Evolutionary conservation across 2,329 filamentous ascomycete species (phyloP), one percentile per base, ranked within the genome.

Genomic region (Cercospora nicotianae): DNA sequence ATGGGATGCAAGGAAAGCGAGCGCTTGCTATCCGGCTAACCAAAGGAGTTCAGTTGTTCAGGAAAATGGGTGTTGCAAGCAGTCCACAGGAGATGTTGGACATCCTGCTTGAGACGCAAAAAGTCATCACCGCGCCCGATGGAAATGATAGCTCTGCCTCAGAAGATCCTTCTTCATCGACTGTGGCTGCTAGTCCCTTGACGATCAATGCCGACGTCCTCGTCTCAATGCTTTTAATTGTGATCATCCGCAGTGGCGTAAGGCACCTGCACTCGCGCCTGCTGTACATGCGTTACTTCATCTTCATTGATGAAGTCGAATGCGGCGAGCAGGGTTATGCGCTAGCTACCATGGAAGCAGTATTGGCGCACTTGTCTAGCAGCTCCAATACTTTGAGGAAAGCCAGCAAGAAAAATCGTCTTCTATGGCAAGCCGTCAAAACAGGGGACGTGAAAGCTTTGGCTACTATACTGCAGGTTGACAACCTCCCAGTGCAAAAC

Each of bases 281-380:
- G 58, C 85, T 91, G n/a, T 99, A 98, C 78, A 97, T 98, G 85
- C 91, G 94, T 53, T 93, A 96, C 75, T 99, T 97, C 77, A 95
- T 97, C 72, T 99, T 97, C 79, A 94, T 97, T 61, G 95, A 98
- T 74, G 95, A 99, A 80, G 93, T 99, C 8, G 95, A 99, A 72
- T 96, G 89, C 69, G 95, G 95, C 60, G 95, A 99, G 80, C 90
- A 96, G 84, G 95, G 95, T 8, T 99, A 99, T 79, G 94, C 94
- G 0, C 80, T 99, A 61, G 98, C 94, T 79, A 99, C 95, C 0
- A 92, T 98, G 68, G 95, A 99, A 79, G 95, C 93, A 6, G 95
- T 99, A 0, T 80, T 99, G 36, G 89, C 92, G 1, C 98, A 99
- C 77, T 86, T 99, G 2, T 87, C 90, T 8, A 87, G 89, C 69